A percentile compares a stretch with the other conserved stretches of the same genome.
These are phyloP conservation scores for Taphrina wiesneri DNA, from an alignment of 1,139 yeast species.

Conservation along the genomic window DNA sequence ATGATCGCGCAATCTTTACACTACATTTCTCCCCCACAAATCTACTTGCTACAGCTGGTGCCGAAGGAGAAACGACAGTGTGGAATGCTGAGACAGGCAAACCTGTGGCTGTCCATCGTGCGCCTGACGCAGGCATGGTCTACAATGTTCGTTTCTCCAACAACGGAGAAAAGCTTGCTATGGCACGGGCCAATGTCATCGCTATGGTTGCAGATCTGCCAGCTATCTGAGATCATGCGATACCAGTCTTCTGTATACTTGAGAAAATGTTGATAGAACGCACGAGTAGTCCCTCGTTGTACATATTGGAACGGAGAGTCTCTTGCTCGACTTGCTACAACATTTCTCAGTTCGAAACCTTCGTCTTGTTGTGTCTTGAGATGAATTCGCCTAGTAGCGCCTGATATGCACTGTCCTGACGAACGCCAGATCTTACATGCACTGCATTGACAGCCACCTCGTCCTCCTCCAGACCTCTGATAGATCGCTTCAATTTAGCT, in stretches of 20 bases:
- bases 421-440: background rate
- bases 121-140: slow-evolving; percentile 4
- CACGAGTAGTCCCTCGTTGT: background rate
- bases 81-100: slow-evolving; percentile 35
- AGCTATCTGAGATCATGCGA: background rate
- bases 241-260: background rate
- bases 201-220: background rate
- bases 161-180: slow-evolving; percentile 9
- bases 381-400: background rate
- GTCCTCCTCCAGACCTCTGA: slow-evolving; percentile 19
- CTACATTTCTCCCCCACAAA: slow-evolving; percentile 21
- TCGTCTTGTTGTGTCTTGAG: background rate
- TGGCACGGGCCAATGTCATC: slow-evolving; percentile 2
- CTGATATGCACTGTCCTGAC: background rate
- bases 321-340: too few species aligned
- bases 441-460: slow-evolving; percentile 7
- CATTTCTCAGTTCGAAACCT: background rate
- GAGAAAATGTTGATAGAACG: background rate
- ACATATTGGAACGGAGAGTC: background rate
- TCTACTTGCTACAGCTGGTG: slow-evolving; percentile 34
- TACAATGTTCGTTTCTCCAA: slow-evolving; percentile 17
- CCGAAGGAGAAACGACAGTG: slow-evolving; percentile 31
- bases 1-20: slow-evolving; percentile 30
- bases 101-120: slow-evolving; percentile 9
- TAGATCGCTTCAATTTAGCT: slow-evolving; percentile 16